Conservation (phyloP, 129 eudicot species). For the Chrysanthemum makinoi region DNA sequence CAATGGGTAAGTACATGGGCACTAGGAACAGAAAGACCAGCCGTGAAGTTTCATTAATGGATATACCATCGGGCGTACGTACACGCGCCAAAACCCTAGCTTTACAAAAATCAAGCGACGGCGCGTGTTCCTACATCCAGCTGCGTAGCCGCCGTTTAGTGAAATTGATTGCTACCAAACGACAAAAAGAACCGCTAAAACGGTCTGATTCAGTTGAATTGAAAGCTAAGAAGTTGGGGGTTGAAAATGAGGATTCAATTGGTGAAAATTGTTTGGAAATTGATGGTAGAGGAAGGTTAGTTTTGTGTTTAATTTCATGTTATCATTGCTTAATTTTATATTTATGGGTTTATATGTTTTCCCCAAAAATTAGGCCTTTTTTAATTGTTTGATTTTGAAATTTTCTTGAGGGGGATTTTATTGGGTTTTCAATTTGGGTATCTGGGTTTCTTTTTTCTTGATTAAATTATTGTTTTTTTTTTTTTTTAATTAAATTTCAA, state of each 20-base stretch:
- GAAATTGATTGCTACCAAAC: conserved; percentile 27
- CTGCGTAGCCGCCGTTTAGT: conserved; percentile 57
- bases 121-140: conserved; percentile 52
- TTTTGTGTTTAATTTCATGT: not conserved
- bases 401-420: not conserved
- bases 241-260: conserved; percentile 42
- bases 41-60: conserved; percentile 17
- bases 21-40: conserved; percentile 28
- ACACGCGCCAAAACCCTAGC: conserved; percentile 79
- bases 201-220: conserved; percentile 23
- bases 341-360: not conserved
- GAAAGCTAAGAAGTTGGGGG: conserved; percentile 13
- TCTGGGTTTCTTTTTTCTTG: not conserved
- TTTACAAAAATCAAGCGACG: conserved; percentile 30
- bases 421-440: not conserved
- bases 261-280: conserved; percentile 52
- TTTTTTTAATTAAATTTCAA: not conserved
- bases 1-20: conserved; percentile 63
- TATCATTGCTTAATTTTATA: not conserved
- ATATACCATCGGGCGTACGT: conserved; percentile 49
- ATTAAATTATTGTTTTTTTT: not conserved
- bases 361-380: not conserved
- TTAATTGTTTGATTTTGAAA: not conserved
- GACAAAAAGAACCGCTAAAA: conserved; percentile 14
- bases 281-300: conserved; percentile 46